phyloP scores from a whole-genome alignment of 192 early-diverging fungal genomes.

The Coemansia sp. region DNA sequence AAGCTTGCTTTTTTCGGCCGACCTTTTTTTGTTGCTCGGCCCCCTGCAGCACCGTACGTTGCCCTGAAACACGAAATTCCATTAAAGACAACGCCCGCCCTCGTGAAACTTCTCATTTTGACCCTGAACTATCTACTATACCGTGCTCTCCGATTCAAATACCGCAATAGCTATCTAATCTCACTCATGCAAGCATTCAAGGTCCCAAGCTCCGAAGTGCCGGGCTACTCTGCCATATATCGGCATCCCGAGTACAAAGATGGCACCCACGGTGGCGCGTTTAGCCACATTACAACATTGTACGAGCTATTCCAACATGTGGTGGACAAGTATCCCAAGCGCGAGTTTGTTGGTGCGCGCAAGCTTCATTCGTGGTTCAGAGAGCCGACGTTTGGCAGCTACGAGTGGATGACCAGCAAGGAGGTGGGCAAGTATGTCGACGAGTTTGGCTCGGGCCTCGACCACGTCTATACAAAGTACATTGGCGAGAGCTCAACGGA shows the following conservation, averaged over 20 bases:
- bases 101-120: background rate
- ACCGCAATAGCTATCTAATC: background rate
- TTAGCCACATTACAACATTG: slow-evolving; percentile 26
- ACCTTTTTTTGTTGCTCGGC: too few species aligned
- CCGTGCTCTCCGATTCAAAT: too few species aligned
- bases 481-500: background rate
- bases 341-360: slow-evolving; percentile 34
- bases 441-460: slow-evolving; percentile 61
- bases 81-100: too few species aligned
- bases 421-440: slow-evolving; percentile 61
- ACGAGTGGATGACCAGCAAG: slow-evolving; percentile 55
- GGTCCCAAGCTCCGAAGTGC: slow-evolving; percentile 33
- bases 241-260: slow-evolving; percentile 36
- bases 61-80: too few species aligned
- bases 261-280: slow-evolving; percentile 27
- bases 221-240: slow-evolving; percentile 28
- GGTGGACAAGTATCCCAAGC: slow-evolving; percentile 19
- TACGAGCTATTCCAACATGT: slow-evolving; percentile 33
- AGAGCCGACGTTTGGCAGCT: slow-evolving; percentile 15
- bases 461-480: slow-evolving; percentile 61
- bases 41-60: too few species aligned
- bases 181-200: slow-evolving; percentile 50
- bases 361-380: slow-evolving; percentile 2
- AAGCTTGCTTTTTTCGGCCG: too few species aligned
- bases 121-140: background rate